These are phyloP conservation scores for Erysiphe neolycopersici DNA, from an alignment of 2,329 filamentous ascomycete species.

Conservation along the genomic window DNA sequence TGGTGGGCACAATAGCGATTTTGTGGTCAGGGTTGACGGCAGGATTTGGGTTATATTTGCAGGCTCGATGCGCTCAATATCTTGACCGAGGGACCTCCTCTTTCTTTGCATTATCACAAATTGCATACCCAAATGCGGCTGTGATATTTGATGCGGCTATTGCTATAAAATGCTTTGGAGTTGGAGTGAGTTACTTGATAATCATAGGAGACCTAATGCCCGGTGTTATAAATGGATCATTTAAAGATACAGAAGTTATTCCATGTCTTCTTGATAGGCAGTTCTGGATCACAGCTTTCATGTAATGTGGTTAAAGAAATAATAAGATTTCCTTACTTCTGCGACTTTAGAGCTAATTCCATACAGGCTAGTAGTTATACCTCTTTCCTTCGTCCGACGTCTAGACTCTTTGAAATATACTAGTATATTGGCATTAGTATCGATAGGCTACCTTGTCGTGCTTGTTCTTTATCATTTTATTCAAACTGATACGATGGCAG, in stretches of 20 bases:
- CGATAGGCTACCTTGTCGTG: conserved; percentile 82
- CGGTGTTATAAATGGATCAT: conserved; percentile 65
- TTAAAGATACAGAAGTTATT: conserved; percentile 30
- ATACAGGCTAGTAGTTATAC: conserved; percentile 62
- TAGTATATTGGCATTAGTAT: conserved; percentile 67
- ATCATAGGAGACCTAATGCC: conserved; percentile 98
- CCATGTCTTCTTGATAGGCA: conserved; percentile 66
- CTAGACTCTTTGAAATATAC: conserved; percentile 96
- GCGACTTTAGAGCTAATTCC: conserved; percentile 2
- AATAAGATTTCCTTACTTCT: background rate
- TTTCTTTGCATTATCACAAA: conserved; percentile 89
- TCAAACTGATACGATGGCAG: conserved; percentile 44
- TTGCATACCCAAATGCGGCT: conserved; percentile 89
- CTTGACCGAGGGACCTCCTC: conserved; percentile 69
- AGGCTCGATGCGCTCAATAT: conserved; percentile 78
- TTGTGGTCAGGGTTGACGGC: conserved; percentile 75
- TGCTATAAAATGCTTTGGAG: conserved; percentile 92
- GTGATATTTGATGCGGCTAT: conserved; percentile 92
- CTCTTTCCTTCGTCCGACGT: conserved; percentile 69
- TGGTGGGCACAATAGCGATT: conserved; percentile 60
- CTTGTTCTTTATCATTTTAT: conserved; percentile 83
- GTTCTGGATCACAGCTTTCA: conserved; percentile 96
- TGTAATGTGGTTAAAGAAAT: conserved; percentile 22
- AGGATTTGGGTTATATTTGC: conserved; percentile 82
- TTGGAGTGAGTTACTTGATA: conserved; percentile 91